Base-by-base conservation (phyloP, 176 grass and related monocot genomes). In the Raddia guianensis region DNA sequence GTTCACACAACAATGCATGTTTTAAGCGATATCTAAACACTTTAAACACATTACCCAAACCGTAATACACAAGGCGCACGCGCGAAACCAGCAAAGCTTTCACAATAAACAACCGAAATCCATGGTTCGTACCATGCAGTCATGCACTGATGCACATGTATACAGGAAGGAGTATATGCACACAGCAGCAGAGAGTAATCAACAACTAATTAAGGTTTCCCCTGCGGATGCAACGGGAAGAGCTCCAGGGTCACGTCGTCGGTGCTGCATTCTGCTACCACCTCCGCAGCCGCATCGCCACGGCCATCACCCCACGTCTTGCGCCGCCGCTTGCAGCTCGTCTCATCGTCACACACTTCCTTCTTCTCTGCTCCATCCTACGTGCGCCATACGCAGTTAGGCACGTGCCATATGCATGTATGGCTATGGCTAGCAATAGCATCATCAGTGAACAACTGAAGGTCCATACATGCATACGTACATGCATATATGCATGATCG, bases 181-280 rank as follows among this genome's bases (percentile, higher is more conserved):
- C 78, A 58, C 27, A 27, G 27, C 27, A 27, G 27, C 27, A 44
- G 12, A 9, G 68, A 68, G 34, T 37, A 11, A 80, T 44, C 7
- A 67, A 45, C 34, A 12, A 46, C 7, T 74, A 12, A 46, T 4
- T 74, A 46, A 77, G 73, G 71, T 78, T 91, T 97, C 46, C 85
- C 71, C 66, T 91, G 90, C 0, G 95, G 95, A 66, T 35, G 88
- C 90, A 98, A 87, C 27, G 95, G 95, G 81, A 98, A 98, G 81
- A 98, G 92, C 81, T 98, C 92, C 66, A 98, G 70, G 2, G 92
- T 98, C 56, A 66, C 75, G 21, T 72, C 74, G 8, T 66, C 58
- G 9, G 66, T 75, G 75, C 49, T 48, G 79, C 27, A 27, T 27
- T 80, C 75, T 12, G 35, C 59, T 12, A 21, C 59, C 66, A 45